Conservation (phyloP, 2,329 filamentous ascomycete genomes). For the Knoxdaviesia proteae region DNA sequence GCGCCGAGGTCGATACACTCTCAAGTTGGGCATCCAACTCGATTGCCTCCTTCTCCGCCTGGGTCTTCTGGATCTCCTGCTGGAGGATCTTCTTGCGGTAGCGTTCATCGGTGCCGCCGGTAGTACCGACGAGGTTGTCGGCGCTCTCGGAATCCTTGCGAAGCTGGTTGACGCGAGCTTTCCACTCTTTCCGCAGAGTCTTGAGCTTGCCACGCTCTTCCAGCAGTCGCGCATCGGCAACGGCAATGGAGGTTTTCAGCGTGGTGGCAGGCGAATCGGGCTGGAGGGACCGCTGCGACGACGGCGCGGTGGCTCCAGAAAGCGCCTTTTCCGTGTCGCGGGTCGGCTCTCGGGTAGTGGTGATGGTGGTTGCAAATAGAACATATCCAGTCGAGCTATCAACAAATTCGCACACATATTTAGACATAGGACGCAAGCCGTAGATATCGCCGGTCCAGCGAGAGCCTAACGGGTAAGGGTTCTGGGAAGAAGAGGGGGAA, state of each 20-base stretch:
- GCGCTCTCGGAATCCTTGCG: slow-evolving; percentile 57
- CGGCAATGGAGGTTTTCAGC: slow-evolving; percentile 53
- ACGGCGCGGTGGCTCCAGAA: slow-evolving; percentile 10
- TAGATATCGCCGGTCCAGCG: slow-evolving; percentile 55
- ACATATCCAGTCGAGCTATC: slow-evolving; percentile 43
- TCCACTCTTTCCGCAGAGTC: slow-evolving; percentile 53
- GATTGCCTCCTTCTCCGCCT: slow-evolving; percentile 33
- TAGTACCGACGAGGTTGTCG: slow-evolving; percentile 42
- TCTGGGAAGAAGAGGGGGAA: slow-evolving; percentile 7
- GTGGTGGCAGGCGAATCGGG: slow-evolving; percentile 62
- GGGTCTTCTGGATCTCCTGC: slow-evolving; percentile 52
- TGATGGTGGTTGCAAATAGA: slow-evolving; percentile 51
- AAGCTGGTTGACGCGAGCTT: slow-evolving; percentile 42
- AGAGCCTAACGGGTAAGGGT: slow-evolving; percentile 18
- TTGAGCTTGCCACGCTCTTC: slow-evolving; percentile 52
- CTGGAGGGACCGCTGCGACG: slow-evolving; percentile 36
- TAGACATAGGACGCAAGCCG: slow-evolving; percentile 47
- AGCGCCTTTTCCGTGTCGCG: slow-evolving; percentile 12
- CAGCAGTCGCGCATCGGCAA: slow-evolving; percentile 46
- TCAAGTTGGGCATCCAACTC: slow-evolving; percentile 33
- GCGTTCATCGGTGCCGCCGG: slow-evolving; percentile 56
- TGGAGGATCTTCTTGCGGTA: slow-evolving; percentile 55
- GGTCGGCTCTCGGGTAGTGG: slow-evolving; percentile 34
- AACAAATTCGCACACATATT: slow-evolving; percentile 62
- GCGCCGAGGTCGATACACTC: slow-evolving; percentile 42